These are phyloP conservation scores for Aspergillus fumigatus DNA, from an alignment of 2,329 filamentous ascomycete species.

Conservation along the genomic window DNA sequence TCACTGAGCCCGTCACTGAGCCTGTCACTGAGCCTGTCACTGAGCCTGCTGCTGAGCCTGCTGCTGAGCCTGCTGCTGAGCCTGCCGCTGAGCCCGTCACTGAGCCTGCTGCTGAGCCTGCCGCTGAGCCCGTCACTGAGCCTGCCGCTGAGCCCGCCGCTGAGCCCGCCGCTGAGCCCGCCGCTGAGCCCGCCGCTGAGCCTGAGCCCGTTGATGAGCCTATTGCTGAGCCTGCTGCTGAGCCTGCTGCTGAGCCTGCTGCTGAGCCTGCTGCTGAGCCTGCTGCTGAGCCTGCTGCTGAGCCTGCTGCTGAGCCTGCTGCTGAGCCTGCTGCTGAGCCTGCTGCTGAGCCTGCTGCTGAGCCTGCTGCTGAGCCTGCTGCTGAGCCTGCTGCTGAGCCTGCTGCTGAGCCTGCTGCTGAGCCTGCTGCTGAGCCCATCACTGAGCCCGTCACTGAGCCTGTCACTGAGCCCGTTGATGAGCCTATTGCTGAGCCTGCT, in stretches of 20 bases:
- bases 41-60: not conserved
- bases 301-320: not conserved
- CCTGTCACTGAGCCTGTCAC: not conserved
- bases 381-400: constrained; percentile 8
- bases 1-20: not conserved
- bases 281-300: not conserved
- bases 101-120: constrained; percentile 1
- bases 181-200: constrained; percentile 8
- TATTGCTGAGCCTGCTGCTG: constrained; percentile 1
- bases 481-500: constrained; percentile 6
- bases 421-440: not conserved
- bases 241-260: not conserved
- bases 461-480: not conserved
- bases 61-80: constrained; percentile 7
- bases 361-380: not conserved
- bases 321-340: constrained; percentile 1
- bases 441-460: constrained; percentile 1
- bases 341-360: not conserved
- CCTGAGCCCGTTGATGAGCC: constrained; percentile 2
- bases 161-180: constrained; percentile 5
- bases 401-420: constrained; percentile 2
- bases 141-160: not conserved
- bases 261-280: constrained; percentile 10
- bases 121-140: constrained; percentile 1
- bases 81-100: constrained; percentile 2